A percentile compares a stretch with the other conserved stretches of the same genome.
These are phyloP conservation scores for Penicillium sp. DNA, from an alignment of 2,329 filamentous ascomycete species.

Conservation along the genomic window DNA sequence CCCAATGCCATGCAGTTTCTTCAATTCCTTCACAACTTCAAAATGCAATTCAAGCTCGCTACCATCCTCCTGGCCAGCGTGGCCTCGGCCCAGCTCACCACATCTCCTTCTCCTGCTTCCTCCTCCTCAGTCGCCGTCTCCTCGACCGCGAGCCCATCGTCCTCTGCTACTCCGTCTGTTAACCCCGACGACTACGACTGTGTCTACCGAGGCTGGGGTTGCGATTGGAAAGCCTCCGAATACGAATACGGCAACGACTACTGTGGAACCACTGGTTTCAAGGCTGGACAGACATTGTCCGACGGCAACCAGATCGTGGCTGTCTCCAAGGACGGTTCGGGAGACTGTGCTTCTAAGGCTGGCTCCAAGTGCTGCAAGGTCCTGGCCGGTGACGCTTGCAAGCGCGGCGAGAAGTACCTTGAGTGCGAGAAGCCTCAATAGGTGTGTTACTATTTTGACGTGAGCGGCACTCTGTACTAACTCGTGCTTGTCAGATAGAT, in stretches of 20 bases:
- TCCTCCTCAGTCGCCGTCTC: background rate
- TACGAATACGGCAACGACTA: conserved; percentile 13
- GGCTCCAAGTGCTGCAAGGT: conserved; percentile 7
- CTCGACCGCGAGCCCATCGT: background rate
- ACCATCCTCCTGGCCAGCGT: background rate
- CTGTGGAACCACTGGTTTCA: conserved; percentile 8
- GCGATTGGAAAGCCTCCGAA: conserved; percentile 11
- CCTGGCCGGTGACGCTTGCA: conserved; percentile 9
- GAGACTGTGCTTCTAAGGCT: conserved; percentile 7
- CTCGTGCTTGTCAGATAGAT: too few relatives aligned
- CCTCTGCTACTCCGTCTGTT: background rate
- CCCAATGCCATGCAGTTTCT: background rate
- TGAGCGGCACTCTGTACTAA: too few relatives aligned
- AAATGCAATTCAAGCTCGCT: background rate
- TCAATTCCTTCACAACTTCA: background rate
- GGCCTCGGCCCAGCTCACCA: background rate
- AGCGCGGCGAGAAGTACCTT: conserved; percentile 11
- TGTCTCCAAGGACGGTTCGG: conserved; percentile 8
- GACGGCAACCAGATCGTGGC: conserved; percentile 5
- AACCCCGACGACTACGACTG: conserved; percentile 13
- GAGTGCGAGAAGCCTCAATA: conserved; percentile 8
- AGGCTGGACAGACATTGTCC: conserved; percentile 6
- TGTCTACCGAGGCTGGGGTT: conserved; percentile 6
- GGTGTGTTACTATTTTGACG: background rate
- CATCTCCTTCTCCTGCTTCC: background rate